A percentile compares a stretch with the other conserved stretches of the same genome.
These are phyloP conservation scores for Neonectria magnoliae DNA, from an alignment of 2,329 filamentous ascomycete species.

Conservation along the genomic window DNA sequence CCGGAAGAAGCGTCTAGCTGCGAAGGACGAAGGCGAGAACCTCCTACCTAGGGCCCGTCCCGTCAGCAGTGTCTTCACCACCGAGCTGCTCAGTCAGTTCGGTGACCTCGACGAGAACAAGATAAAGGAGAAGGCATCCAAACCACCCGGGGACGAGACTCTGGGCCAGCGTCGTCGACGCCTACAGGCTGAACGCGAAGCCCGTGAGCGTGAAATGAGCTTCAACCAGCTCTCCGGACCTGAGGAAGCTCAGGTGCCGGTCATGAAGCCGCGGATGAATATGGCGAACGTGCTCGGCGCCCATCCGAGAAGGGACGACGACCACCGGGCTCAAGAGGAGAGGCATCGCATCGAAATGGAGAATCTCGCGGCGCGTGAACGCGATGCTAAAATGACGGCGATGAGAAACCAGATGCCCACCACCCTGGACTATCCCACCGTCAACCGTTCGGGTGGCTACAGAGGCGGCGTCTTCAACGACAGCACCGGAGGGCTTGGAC, in stretches of 20 bases:
- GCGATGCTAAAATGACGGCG: constrained; percentile 59
- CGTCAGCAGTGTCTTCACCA: constrained; percentile 73
- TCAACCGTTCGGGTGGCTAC: constrained; percentile 55
- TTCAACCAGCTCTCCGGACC: constrained; percentile 40
- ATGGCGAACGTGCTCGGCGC: constrained; percentile 68
- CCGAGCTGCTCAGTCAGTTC: constrained; percentile 74
- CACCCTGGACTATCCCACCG: constrained; percentile 45
- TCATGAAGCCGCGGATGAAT: constrained; percentile 53
- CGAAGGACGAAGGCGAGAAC: constrained; percentile 59
- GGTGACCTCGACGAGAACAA: constrained; percentile 59
- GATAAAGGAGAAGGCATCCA: constrained; percentile 54
- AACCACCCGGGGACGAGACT: constrained; percentile 72
- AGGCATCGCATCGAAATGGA: constrained; percentile 54
- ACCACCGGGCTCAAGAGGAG: constrained; percentile 55
- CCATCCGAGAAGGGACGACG: constrained; percentile 53
- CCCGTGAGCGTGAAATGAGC: constrained; percentile 66
- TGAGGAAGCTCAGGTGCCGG: constrained; percentile 11
- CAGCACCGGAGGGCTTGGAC: constrained; percentile 54
- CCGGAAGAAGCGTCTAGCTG: constrained; percentile 71
- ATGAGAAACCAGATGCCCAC: constrained; percentile 62
- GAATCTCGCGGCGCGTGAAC: constrained; percentile 52
- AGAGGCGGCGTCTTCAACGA: constrained; percentile 66
- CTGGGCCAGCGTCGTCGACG: constrained; percentile 80
- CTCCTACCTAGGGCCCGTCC: constrained; percentile 64
- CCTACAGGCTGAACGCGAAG: constrained; percentile 75